Percentiles rank a stretch among this genome's conserved stretches.
Conservation (phyloP, 306 rosid species). For the Mimosa bimucronata region DNA sequence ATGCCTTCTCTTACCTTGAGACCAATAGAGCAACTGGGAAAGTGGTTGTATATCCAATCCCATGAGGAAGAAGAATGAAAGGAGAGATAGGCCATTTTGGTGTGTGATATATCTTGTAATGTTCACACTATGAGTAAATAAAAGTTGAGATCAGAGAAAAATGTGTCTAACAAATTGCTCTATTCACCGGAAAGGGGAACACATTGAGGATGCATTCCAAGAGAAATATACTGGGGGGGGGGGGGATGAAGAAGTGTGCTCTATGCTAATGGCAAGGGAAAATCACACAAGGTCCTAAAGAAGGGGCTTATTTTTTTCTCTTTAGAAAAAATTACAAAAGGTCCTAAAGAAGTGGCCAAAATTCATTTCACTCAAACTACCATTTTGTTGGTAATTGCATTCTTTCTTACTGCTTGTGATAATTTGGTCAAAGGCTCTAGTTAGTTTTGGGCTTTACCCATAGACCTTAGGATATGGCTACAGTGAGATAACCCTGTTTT, state of each 20-base stretch:
- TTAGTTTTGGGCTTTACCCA: neutral
- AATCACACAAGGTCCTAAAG: too few species aligned
- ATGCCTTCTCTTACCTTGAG: conserved; percentile 93
- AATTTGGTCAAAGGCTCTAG: neutral
- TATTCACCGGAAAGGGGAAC: too few species aligned
- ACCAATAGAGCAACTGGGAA: conserved; percentile 78
- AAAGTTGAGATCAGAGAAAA: neutral
- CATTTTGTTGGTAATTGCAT: too few species aligned
- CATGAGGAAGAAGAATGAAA: conserved; percentile 9
- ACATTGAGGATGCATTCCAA: too few species aligned
- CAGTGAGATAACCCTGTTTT: too few species aligned
- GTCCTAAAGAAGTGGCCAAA: too few species aligned
- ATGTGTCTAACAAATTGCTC: neutral
- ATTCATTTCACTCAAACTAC: too few species aligned
- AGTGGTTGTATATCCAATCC: conserved; percentile 83
- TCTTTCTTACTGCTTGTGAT: neutral
- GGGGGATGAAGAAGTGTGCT: neutral
- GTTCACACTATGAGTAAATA: neutral
- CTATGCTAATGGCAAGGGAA: neutral
- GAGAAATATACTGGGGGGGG: neutral
- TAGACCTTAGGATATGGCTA: neutral
- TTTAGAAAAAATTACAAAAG: too few species aligned
- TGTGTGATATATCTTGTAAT: neutral
- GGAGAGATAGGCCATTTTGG: neutral
- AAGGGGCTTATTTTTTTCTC: too few species aligned